A percentile compares a stretch with the other conserved stretches of the same genome.
Evolutionary conservation across 192 early-diverging fungal genomes (phyloP).

Genomic region (Coemansia sp.): DNA sequence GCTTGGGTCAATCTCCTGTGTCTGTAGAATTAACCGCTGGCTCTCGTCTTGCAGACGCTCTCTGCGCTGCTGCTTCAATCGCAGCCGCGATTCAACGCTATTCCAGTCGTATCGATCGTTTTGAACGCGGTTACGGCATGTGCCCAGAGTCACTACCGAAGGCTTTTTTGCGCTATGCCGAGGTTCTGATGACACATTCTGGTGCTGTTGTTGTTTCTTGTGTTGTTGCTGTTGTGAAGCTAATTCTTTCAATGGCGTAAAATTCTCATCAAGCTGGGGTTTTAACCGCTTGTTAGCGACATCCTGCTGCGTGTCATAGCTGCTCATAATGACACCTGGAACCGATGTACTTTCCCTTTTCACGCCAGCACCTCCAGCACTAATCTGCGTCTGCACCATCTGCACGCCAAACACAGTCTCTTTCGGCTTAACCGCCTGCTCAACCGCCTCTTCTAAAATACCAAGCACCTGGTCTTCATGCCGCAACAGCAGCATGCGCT

Average conservation of each 20-base stretch:
- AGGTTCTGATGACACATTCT: not conserved
- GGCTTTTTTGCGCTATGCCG: constrained; percentile 13
- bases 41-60: constrained; percentile 13
- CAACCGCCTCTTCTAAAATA: constrained; percentile 13
- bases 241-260: not conserved
- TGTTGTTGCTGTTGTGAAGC: not conserved
- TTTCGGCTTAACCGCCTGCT: constrained; percentile 14
- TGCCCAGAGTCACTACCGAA: constrained; percentile 20
- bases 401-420: constrained; percentile 23
- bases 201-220: constrained; percentile 1
- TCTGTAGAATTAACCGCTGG: not conserved
- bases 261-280: not conserved
- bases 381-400: constrained; percentile 16
- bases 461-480: constrained; percentile 55
- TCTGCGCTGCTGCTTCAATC: constrained; percentile 11
- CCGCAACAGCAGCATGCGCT: constrained; percentile 84
- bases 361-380: not conserved
- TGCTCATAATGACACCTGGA: constrained; percentile 22
- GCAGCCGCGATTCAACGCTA: constrained; percentile 7
- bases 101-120: constrained; percentile 29
- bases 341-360: constrained; percentile 8
- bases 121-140: constrained; percentile 33
- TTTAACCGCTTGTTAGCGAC: not conserved
- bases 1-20: not conserved
- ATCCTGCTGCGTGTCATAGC: constrained; percentile 12